Conservation (phyloP, 441 rosid species). For the Manihot esculenta region DNA sequence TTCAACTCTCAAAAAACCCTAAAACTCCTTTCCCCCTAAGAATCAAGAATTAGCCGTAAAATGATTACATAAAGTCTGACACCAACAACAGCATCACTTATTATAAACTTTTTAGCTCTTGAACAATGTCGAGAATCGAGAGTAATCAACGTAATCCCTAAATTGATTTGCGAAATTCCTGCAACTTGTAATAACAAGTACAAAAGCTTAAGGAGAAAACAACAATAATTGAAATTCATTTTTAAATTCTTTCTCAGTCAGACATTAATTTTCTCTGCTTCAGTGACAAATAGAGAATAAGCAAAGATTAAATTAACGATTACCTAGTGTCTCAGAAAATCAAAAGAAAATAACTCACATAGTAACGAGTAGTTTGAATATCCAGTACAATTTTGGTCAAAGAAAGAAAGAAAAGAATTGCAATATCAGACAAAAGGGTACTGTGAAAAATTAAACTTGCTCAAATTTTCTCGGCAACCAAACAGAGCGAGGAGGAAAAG, state of each 20-base stretch:
- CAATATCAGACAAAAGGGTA: neutral
- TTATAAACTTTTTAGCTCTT: neutral
- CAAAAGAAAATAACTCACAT: neutral
- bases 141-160: neutral
- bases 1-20: neutral
- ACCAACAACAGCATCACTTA: neutral
- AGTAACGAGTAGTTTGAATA: neutral
- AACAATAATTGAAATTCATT: neutral
- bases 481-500: conserved; percentile 21
- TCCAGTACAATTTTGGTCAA: neutral
- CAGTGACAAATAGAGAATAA: neutral
- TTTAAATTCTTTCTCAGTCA: neutral
- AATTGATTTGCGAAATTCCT: neutral
- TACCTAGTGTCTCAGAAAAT: conserved; percentile 20
- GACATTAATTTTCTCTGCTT: neutral
- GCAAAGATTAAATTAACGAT: neutral
- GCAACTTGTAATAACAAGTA: neutral
- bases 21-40: no score
- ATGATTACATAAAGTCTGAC: conserved; percentile 1
- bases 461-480: conserved; percentile 36
- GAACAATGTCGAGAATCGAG: neutral
- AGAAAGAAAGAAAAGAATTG: neutral
- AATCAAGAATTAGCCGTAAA: no score
- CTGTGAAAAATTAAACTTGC: neutral
- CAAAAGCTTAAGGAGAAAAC: conserved; percentile 16